Evolutionary conservation across 2,329 filamentous ascomycete species (phyloP).

Genomic region (Davidsoniella eucalypti): DNA sequence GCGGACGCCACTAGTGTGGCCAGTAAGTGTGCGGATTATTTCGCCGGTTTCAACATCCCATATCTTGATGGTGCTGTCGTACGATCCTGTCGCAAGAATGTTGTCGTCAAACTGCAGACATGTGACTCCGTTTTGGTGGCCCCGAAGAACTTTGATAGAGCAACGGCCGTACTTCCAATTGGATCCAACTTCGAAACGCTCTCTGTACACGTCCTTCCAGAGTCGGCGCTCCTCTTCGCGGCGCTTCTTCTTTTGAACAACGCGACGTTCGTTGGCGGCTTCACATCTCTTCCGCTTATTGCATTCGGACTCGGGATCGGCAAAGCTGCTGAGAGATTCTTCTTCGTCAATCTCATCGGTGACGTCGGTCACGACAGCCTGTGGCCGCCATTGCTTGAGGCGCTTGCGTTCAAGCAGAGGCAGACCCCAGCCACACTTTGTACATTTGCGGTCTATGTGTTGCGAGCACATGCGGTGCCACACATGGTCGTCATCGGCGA

Average conservation of each 20-base stretch:
- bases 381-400: slow-evolving; percentile 66
- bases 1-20: slow-evolving; percentile 70
- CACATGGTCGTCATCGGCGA: slow-evolving; percentile 94
- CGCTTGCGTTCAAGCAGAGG: slow-evolving; percentile 79
- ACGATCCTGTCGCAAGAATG: slow-evolving; percentile 83
- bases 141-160: slow-evolving; percentile 66
- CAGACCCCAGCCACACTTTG: slow-evolving; percentile 88
- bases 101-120: slow-evolving; percentile 57
- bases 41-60: slow-evolving; percentile 87
- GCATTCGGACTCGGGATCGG: neutral
- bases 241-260: slow-evolving; percentile 10
- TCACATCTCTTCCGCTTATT: slow-evolving; percentile 10
- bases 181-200: slow-evolving; percentile 84
- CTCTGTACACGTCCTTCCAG: slow-evolving; percentile 96
- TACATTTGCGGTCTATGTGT: slow-evolving; percentile 85
- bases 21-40: slow-evolving; percentile 67
- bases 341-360: slow-evolving; percentile 16
- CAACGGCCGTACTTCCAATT: slow-evolving; percentile 97
- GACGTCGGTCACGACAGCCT: slow-evolving; percentile 14
- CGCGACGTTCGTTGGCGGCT: slow-evolving; percentile 9
- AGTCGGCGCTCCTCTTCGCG: slow-evolving; percentile 19
- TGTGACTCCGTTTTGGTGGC: slow-evolving; percentile 59
- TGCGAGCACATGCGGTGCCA: slow-evolving; percentile 98
- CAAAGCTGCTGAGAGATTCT: slow-evolving; percentile 6
- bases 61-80: slow-evolving; percentile 87